Conservation (phyloP, 495 filamentous ascomycete genomes). For the Stereocaulon alpinum region DNA sequence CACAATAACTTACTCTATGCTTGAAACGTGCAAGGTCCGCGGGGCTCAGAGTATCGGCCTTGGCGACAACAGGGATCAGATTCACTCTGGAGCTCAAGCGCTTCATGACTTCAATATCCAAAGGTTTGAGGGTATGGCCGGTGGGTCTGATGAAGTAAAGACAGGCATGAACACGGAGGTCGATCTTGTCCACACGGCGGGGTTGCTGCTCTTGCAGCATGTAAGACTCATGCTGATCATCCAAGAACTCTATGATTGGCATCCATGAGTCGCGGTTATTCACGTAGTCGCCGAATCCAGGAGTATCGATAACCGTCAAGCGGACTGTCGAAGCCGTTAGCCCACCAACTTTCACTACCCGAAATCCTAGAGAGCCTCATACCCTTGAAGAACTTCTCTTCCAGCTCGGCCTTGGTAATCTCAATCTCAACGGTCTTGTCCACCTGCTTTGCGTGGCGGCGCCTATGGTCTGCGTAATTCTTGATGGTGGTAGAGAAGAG, state of each 20-base stretch:
- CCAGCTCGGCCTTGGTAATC: constrained; percentile 97
- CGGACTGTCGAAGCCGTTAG: constrained; percentile 53
- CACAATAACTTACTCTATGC: constrained; percentile 55
- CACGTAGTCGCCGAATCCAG: constrained; percentile 98
- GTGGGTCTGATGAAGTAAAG: constrained; percentile 98
- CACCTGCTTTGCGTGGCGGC: constrained; percentile 95
- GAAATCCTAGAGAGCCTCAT: constrained; percentile 15
- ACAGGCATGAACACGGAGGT: constrained; percentile 96
- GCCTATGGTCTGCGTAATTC: constrained; percentile 99
- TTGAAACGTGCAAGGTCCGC: constrained; percentile 86
- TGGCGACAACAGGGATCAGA: constrained; percentile 94
- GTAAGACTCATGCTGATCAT: constrained; percentile 99
- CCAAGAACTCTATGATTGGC: constrained; percentile 98
- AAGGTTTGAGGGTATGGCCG: constrained; percentile 94
- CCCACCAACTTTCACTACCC: constrained; percentile 17
- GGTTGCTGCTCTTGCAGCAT: constrained; percentile 99
- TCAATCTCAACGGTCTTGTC: constrained; percentile 99
- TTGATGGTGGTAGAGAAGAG: constrained; percentile 99
- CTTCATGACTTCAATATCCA: constrained; percentile 99
- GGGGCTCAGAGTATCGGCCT: constrained; percentile 95
- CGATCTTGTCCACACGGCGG: constrained; percentile 93
- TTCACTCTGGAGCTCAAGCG: constrained; percentile 94
- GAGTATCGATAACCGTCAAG: constrained; percentile 96
- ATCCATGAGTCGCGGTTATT: constrained; percentile 99
- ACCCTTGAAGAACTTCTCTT: constrained; percentile 99